Percentiles rank a stretch among this genome's conserved stretches.
These are phyloP conservation scores for Crithidia thermophila DNA, from an alignment of 208 protist genomes.

Conservation along the genomic window DNA sequence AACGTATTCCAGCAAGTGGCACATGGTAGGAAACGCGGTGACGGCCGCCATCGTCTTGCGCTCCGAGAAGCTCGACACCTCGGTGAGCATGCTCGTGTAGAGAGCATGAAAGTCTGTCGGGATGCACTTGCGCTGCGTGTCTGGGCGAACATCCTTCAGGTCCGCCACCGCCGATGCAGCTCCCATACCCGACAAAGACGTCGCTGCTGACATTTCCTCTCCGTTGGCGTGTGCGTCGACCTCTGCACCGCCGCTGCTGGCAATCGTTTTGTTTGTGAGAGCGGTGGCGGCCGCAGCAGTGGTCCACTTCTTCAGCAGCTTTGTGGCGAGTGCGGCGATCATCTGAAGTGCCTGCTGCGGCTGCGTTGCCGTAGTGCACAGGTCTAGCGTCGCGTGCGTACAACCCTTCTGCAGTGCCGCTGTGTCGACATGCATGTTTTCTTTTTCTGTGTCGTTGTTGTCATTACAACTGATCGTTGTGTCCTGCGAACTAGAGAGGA, in stretches of 20 bases:
- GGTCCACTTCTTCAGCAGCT: slow-evolving; percentile 23
- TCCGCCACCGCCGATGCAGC: too few relatives aligned
- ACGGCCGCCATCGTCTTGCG: slow-evolving; percentile 55
- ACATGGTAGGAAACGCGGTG: slow-evolving; percentile 65
- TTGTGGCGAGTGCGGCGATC: slow-evolving; percentile 26
- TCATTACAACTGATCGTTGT: too few relatives aligned
- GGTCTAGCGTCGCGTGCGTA: slow-evolving; percentile 5
- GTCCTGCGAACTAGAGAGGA: too few relatives aligned
- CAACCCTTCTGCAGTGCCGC: neutral
- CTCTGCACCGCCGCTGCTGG: neutral
- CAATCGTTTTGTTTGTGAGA: neutral
- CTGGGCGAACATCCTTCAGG: slow-evolving; percentile 37
- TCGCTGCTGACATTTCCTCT: too few relatives aligned
- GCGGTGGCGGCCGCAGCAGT: neutral
- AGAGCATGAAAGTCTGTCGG: slow-evolving; percentile 72
- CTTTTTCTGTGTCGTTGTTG: too few relatives aligned
- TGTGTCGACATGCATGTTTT: too few relatives aligned
- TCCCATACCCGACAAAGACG: neutral
- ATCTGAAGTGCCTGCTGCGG: slow-evolving; percentile 25
- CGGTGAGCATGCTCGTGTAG: slow-evolving; percentile 71
- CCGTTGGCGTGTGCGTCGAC: too few relatives aligned
- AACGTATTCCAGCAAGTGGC: slow-evolving; percentile 55
- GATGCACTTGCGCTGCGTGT: slow-evolving; percentile 62
- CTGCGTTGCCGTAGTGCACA: slow-evolving; percentile 28
- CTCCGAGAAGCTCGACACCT: slow-evolving; percentile 65